Percentiles rank a stretch among this genome's conserved stretches.
These are phyloP conservation scores for Spergularia marina DNA, from an alignment of 148 eudicot species.

Conservation along the genomic window DNA sequence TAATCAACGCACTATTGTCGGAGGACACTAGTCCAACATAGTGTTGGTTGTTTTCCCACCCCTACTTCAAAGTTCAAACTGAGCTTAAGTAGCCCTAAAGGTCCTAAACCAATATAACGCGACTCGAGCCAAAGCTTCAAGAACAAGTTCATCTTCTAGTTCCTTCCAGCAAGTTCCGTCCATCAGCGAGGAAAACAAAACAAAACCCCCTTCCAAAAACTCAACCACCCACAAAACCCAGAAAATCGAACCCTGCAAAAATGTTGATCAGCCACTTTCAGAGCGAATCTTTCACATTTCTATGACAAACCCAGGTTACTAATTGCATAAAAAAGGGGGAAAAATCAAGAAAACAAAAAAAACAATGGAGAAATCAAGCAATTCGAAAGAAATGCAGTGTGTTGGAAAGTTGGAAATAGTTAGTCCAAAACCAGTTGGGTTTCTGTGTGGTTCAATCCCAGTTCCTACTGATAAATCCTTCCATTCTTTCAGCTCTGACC, in stretches of 20 bases:
- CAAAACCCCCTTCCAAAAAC: background rate
- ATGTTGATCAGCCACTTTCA: background rate
- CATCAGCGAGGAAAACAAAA: background rate
- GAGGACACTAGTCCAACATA: too few species aligned
- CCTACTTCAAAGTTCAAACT: too few species aligned
- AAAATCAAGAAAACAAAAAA: background rate
- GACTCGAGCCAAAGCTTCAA: too few species aligned
- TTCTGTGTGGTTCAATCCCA: conserved; percentile 89
- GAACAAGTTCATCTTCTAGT: too few species aligned
- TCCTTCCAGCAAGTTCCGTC: background rate
- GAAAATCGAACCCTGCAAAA: background rate
- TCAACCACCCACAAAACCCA: background rate
- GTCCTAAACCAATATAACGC: too few species aligned
- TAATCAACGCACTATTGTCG: too few species aligned
- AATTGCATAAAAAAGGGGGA: background rate
- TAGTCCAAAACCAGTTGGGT: conserved; percentile 72
- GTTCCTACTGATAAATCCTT: conserved; percentile 73
- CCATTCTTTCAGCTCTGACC: conserved; percentile 51
- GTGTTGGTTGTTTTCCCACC: too few species aligned
- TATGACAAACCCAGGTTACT: background rate
- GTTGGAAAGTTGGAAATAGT: conserved; percentile 71
- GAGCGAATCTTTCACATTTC: too few species aligned
- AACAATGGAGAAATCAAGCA: conserved; percentile 43
- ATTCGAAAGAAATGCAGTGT: conserved; percentile 59
- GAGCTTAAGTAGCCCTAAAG: too few species aligned